A percentile compares a stretch with the other conserved stretches of the same genome.
Evolutionary conservation across 2,329 filamentous ascomycete species (phyloP).

Genomic region (Cordyceps militaris): DNA sequence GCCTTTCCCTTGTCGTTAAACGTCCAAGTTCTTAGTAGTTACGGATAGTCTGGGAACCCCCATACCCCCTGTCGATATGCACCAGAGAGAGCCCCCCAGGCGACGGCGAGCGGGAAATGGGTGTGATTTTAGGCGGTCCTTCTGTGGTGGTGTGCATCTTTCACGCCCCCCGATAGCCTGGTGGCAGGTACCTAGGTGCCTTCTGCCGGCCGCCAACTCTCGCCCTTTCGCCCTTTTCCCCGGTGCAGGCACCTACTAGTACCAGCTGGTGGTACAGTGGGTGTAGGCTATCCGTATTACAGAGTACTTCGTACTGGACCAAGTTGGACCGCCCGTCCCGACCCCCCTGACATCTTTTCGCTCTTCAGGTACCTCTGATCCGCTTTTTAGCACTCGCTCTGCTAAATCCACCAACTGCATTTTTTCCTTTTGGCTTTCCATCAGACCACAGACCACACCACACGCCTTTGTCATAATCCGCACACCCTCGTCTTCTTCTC

Average conservation of each 20-base stretch:
- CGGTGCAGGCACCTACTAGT: too few relatives aligned
- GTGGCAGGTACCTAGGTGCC: neutral
- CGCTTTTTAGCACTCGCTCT: neutral
- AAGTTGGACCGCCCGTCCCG: neutral
- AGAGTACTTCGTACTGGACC: too few relatives aligned
- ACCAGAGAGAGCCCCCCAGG: neutral
- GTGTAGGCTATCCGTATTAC: too few relatives aligned
- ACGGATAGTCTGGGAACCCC: neutral
- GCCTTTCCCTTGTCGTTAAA: slow-evolving; percentile 4
- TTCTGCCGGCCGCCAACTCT: neutral
- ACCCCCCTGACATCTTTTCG: neutral
- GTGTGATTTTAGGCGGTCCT: slow-evolving; percentile 1
- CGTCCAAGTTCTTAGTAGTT: neutral
- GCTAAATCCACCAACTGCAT: slow-evolving; percentile 3
- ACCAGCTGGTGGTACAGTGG: too few relatives aligned
- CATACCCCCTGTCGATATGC: neutral
- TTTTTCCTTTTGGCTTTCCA: neutral
- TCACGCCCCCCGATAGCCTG: slow-evolving; percentile 6
- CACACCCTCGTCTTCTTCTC: neutral
- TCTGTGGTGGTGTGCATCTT: neutral
- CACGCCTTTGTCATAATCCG: neutral
- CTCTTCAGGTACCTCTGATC: neutral
- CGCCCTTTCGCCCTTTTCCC: neutral
- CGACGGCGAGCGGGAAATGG: slow-evolving; percentile 4
- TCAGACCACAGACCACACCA: neutral